A percentile compares a stretch with the other conserved stretches of the same genome.
phyloP scores from a whole-genome alignment of 441 rosid genomes.

The Cnidoscolus chayamansa region DNA sequence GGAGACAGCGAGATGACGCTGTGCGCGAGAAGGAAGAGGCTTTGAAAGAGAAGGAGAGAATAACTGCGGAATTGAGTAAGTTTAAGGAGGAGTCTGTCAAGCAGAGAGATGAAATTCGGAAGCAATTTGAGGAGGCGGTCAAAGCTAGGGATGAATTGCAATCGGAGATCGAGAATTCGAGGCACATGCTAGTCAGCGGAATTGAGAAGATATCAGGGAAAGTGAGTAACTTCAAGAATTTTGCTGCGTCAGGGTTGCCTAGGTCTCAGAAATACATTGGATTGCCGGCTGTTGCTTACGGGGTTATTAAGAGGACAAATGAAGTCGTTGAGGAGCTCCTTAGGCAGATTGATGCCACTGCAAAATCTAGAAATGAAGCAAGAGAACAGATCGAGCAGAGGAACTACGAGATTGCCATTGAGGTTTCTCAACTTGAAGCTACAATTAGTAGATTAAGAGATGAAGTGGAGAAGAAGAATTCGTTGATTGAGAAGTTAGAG shows the following conservation, averaged over 20 bases:
- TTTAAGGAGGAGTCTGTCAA: slow-evolving; percentile 46
- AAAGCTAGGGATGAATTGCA: slow-evolving; percentile 55
- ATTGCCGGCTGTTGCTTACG: slow-evolving; percentile 65
- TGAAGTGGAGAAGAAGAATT: slow-evolving; percentile 59
- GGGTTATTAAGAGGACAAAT: slow-evolving; percentile 83
- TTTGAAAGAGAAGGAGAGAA: slow-evolving; percentile 38
- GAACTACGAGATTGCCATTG: slow-evolving; percentile 87
- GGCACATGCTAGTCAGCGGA: slow-evolving; percentile 90
- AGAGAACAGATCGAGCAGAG: slow-evolving; percentile 88
- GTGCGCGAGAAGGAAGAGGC: slow-evolving; percentile 58
- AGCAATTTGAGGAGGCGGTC: slow-evolving; percentile 45
- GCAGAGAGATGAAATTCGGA: slow-evolving; percentile 48
- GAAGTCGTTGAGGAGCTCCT: slow-evolving; percentile 89
- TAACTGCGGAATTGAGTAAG: slow-evolving; percentile 41
- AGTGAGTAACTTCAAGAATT: slow-evolving; percentile 67
- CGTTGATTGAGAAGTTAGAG: slow-evolving; percentile 50
- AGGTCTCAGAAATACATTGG: slow-evolving; percentile 76
- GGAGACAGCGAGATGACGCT: slow-evolving; percentile 69
- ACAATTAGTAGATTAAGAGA: slow-evolving; percentile 63
- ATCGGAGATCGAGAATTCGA: slow-evolving; percentile 71
- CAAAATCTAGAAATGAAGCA: slow-evolving; percentile 73
- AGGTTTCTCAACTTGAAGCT: slow-evolving; percentile 92
- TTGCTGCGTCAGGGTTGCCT: slow-evolving; percentile 65
- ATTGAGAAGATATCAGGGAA: slow-evolving; percentile 89
- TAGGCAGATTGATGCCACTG: slow-evolving; percentile 50